Evolutionary conservation across 2,329 filamentous ascomycete species (phyloP), one percentile per base, ranked within the genome.

Genomic region (Daldinia eschscholtzii): DNA sequence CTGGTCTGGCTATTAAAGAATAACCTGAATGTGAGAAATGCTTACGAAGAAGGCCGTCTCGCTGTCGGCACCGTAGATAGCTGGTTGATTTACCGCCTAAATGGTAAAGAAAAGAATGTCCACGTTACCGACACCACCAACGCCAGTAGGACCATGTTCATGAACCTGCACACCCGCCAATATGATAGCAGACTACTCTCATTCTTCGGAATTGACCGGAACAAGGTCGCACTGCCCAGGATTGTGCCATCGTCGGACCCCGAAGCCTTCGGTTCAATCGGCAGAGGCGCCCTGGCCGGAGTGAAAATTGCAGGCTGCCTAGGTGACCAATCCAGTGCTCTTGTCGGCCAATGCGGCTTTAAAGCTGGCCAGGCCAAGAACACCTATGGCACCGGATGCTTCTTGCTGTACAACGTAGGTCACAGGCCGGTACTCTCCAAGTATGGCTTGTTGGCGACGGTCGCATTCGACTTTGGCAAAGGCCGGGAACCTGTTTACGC

Each of bases 101-200:
- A 97, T 76, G 93, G 92, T 57, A 85, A 83, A 35, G 84, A 88
- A 66, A 88, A 86, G 58, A 81, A 83, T 56, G 81, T 94, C 48
- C 90, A 93, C 77, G 93, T 97, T 65, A 96, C 94, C 0, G 94
- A 97, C 79, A 89, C 91, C 55, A 93, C 92, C 68, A 97, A 97
- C 79, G 94, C 94, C 20, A 95, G 92, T 60, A 86, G 94, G 76
- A 97, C 94, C 68, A 97, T 97, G 93, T 96, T 97, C 80, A 94
- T 97, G 91, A 93, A 97, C 81, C 85, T 97, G 61, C 86, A 89
- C 74, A 94, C 90, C 10, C 85, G 93, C 66, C 80, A 94, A 75
- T 97, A 97, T 80, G 93, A 95, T 78, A 89, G 93, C 64, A 85
- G 85, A 44, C 86, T 97, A 28, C 83, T 97, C 28, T 82, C 88